Evolutionary conservation across 495 filamentous ascomycete species (phyloP).

Genomic region (Trichocladium uniseriatum): DNA sequence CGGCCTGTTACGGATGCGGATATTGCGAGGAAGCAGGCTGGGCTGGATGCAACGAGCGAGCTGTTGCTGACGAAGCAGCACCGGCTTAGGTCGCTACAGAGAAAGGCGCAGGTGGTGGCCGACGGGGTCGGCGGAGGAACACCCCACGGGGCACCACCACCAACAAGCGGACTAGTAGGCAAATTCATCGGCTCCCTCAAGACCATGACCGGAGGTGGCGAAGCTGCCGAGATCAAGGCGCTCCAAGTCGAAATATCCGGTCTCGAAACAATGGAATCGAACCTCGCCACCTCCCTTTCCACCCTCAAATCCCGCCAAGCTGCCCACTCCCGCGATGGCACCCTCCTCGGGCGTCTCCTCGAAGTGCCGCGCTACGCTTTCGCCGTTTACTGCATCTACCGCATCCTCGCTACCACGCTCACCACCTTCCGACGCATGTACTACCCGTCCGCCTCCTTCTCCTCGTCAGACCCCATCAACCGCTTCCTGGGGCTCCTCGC

Average conservation of each 20-base stretch:
- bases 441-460: constrained; percentile 46
- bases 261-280: constrained; percentile 62
- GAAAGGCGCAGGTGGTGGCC: constrained; percentile 40
- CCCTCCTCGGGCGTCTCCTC: constrained; percentile 50
- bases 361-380: constrained; percentile 54
- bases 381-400: constrained; percentile 67
- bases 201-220: constrained; percentile 46
- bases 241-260: constrained; percentile 70
- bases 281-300: constrained; percentile 51
- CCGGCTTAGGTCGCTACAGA: constrained; percentile 55
- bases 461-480: constrained; percentile 66
- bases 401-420: constrained; percentile 56
- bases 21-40: constrained; percentile 60
- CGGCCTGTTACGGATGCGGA: constrained; percentile 59
- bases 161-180: constrained; percentile 49
- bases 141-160: constrained; percentile 7
- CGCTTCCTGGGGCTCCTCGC: constrained; percentile 65
- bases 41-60: constrained; percentile 64
- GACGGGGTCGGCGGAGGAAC: constrained; percentile 25
- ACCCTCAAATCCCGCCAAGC: constrained; percentile 48
- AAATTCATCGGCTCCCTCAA: constrained; percentile 51
- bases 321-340: constrained; percentile 53
- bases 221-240: constrained; percentile 53
- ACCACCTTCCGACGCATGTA: constrained; percentile 49
- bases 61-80: constrained; percentile 61